These are phyloP conservation scores for Penicillium flavigenum DNA, from an alignment of 495 filamentous ascomycete genomes.

Conservation along the genomic window DNA sequence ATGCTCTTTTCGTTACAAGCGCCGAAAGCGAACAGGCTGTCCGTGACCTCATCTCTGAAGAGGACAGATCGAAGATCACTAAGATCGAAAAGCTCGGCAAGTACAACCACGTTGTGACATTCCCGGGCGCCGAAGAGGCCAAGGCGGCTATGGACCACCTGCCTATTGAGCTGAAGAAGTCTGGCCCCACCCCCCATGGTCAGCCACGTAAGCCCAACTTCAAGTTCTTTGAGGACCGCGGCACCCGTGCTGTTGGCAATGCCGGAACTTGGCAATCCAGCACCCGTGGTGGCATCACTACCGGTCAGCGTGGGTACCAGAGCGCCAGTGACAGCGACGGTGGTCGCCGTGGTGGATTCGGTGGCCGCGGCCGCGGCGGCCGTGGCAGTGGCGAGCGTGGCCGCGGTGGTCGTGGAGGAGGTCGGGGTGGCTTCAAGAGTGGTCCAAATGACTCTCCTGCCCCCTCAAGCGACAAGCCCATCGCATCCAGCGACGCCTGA, in stretches of 20 bases:
- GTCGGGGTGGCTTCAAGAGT: constrained; percentile 58
- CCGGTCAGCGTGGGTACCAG: constrained; percentile 65
- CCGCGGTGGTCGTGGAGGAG: constrained; percentile 40
- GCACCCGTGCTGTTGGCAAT: constrained; percentile 49
- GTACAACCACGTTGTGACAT: constrained; percentile 76
- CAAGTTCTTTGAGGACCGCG: constrained; percentile 72
- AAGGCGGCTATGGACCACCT: constrained; percentile 70
- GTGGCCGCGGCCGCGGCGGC: constrained; percentile 59
- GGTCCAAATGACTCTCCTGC: constrained; percentile 47
- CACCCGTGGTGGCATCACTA: constrained; percentile 54
- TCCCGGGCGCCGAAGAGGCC: constrained; percentile 73
- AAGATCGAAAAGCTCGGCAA: constrained; percentile 76
- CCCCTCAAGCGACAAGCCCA: constrained; percentile 51
- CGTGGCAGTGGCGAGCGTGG: constrained; percentile 52
- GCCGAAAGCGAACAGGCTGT: constrained; percentile 74
- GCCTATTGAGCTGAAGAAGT: constrained; percentile 68
- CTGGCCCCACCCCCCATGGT: constrained; percentile 51
- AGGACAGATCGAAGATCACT: constrained; percentile 73
- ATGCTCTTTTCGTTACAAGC: constrained; percentile 81
- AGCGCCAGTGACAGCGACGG: constrained; percentile 85
- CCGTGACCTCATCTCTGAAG: constrained; percentile 73
- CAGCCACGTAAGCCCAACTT: constrained; percentile 70
- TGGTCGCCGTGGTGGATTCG: constrained; percentile 59
- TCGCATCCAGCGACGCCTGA: constrained; percentile 50
- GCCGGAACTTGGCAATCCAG: constrained; percentile 76